Evolutionary conservation across 148 eudicot species (phyloP), one percentile per base, ranked within the genome.

Genomic region (Silene latifolia): DNA sequence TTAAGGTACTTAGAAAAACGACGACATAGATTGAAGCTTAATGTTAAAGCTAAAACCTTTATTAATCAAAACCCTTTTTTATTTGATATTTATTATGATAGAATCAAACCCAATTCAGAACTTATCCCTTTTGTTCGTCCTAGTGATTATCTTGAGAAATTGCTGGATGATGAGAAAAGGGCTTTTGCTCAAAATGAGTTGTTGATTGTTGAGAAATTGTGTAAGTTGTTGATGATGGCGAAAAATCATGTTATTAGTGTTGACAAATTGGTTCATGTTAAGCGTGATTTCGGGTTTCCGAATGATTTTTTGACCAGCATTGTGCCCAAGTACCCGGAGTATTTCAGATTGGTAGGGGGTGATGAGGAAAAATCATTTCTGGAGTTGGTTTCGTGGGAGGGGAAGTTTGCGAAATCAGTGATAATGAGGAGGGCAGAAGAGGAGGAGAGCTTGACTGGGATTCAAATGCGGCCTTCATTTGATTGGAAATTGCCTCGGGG

Each of bases 241-340:
- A 89, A 80, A 72, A 67, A 90, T 80, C 84, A 74, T 83, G 93
- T 89, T 54, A 70, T 90, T 67, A 89, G 85, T 74, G 83, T 75
- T 0, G 93, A 81, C 42, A 93, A 93, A 74, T 77, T 93, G 77
- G 79, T 75, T 4, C 88, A 90, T 84, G 92, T 93, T 72, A 93
- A 88, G 85, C 80, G 96, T 54, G 93, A 86, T 23, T 90, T 90
- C 44, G 96, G 98, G 67, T 93, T 93, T 71, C 92, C 98, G 0
- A 82, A 82, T 81, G 92, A 91, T 83, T 86, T 90, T 78, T 35
- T 91, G 80, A 83, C 48, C 67, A 85, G 68, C 51, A 69, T 93
- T 65, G 87, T 89, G 48, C 83, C 88, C 0, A 86, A 79, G 61
- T 84, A 93, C 74, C 78, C 87, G 10, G 78, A 89, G 21, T 90